phyloP scores from a whole-genome alignment of 202 grass and related monocot species.

The Zizania palustris region DNA sequence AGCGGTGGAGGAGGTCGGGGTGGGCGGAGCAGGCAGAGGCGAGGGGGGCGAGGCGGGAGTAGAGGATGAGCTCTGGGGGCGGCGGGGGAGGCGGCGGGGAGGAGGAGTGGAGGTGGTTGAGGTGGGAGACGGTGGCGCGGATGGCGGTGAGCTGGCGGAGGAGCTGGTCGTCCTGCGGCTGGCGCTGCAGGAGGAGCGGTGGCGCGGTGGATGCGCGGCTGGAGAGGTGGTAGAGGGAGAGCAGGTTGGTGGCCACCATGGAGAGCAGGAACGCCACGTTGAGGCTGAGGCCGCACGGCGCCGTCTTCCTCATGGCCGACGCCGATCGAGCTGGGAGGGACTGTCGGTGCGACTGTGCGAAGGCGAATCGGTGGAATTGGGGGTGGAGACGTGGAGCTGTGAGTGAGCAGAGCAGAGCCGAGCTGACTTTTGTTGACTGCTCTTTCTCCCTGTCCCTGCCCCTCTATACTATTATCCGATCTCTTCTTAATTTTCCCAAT shows the following conservation, averaged over 20 bases:
- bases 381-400: too few species aligned
- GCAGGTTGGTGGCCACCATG: slow-evolving; percentile 84
- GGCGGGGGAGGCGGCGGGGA: slow-evolving; percentile 35
- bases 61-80: slow-evolving; percentile 75
- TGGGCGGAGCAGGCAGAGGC: slow-evolving; percentile 69
- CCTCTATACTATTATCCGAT: too few species aligned
- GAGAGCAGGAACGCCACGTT: slow-evolving; percentile 74
- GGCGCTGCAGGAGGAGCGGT: slow-evolving; percentile 19
- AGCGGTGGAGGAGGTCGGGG: slow-evolving; percentile 59
- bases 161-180: slow-evolving; percentile 38
- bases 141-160: slow-evolving; percentile 77
- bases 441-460: neutral
- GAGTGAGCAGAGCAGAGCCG: too few species aligned
- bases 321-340: neutral
- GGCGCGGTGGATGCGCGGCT: slow-evolving; percentile 43
- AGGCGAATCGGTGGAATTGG: neutral
- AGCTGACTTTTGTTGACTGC: slow-evolving; percentile 1
- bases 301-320: slow-evolving; percentile 50
- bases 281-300: slow-evolving; percentile 45
- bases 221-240: slow-evolving; percentile 90
- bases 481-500: too few species aligned
- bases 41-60: slow-evolving; percentile 64
- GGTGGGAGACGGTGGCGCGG: slow-evolving; percentile 72
- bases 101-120: slow-evolving; percentile 62
- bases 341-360: too few species aligned